These are phyloP conservation scores for Aspergillus fumigatus DNA, from an alignment of 2,329 filamentous ascomycete genomes.

Conservation along the genomic window DNA sequence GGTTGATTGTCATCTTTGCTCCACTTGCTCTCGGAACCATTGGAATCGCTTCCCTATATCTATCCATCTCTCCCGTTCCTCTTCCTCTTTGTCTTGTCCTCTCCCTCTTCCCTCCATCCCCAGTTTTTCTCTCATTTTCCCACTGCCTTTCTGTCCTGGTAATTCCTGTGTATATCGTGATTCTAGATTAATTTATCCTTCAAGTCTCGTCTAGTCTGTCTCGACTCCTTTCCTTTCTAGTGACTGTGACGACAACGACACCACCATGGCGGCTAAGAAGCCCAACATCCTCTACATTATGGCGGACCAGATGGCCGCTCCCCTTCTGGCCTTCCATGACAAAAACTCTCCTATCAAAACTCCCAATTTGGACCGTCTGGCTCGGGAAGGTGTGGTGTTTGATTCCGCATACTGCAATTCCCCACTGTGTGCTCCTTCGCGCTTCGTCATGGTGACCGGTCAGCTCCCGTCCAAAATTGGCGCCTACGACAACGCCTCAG, in stretches of 20 bases:
- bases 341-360: slow-evolving; percentile 84
- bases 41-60: not conserved
- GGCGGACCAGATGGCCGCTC: slow-evolving; percentile 91
- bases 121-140: not conserved
- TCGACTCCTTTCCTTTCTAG: not conserved
- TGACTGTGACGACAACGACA: not conserved
- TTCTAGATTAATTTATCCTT: not conserved
- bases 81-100: slow-evolving; percentile 3
- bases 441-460: slow-evolving; percentile 92
- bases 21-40: not conserved
- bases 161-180: not conserved
- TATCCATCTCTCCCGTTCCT: slow-evolving; percentile 3
- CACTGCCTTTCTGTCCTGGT: not conserved
- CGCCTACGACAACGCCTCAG: slow-evolving; percentile 85
- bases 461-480: slow-evolving; percentile 88
- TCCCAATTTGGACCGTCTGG: slow-evolving; percentile 79
- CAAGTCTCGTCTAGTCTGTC: not conserved
- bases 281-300: slow-evolving; percentile 91
- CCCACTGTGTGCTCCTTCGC: slow-evolving; percentile 84
- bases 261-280: slow-evolving; percentile 42
- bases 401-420: slow-evolving; percentile 93
- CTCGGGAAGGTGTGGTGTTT: slow-evolving; percentile 79
- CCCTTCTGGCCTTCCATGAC: slow-evolving; percentile 89
- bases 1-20: not conserved
- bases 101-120: not conserved